phyloP scores from a whole-genome alignment of 768 basidiomycete species.

The Galerina sulciceps region DNA sequence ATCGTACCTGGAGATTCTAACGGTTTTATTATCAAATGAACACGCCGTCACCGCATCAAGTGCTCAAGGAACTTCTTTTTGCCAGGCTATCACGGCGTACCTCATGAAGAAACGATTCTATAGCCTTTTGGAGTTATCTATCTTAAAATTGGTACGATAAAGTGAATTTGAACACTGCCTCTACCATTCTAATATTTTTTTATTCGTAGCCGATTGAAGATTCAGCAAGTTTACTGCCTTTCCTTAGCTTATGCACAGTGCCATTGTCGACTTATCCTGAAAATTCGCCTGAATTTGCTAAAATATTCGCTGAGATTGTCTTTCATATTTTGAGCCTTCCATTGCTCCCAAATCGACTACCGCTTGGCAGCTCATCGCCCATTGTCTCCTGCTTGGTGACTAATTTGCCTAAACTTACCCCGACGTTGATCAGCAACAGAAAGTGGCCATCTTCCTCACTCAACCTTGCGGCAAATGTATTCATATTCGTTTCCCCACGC shows the following conservation, averaged over 20 bases:
- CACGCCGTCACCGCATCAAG: slow-evolving; percentile 29
- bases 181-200: not conserved
- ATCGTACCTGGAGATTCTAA: slow-evolving; percentile 55
- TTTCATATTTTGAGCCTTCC: slow-evolving; percentile 71
- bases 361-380: slow-evolving; percentile 59
- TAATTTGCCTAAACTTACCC: slow-evolving; percentile 32
- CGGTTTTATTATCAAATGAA: slow-evolving; percentile 43
- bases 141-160: slow-evolving; percentile 56
- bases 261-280: slow-evolving; percentile 38
- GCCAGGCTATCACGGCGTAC: slow-evolving; percentile 43
- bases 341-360: slow-evolving; percentile 77
- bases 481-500: slow-evolving; percentile 67
- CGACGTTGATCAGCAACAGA: slow-evolving; percentile 27
- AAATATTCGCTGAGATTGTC: slow-evolving; percentile 47
- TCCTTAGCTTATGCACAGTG: slow-evolving; percentile 49
- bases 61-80: slow-evolving; percentile 32
- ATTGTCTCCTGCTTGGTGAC: slow-evolving; percentile 65
- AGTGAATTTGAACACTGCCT: not conserved
- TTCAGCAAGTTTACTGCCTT: slow-evolving; percentile 48
- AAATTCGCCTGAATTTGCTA: slow-evolving; percentile 27
- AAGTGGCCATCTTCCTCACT: slow-evolving; percentile 46
- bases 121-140: slow-evolving; percentile 38
- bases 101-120: slow-evolving; percentile 55
- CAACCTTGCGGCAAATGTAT: too few species aligned
- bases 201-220: slow-evolving; percentile 54